Conservation (phyloP, 306 rosid genomes). For the Lathyrus tuberosus region DNA sequence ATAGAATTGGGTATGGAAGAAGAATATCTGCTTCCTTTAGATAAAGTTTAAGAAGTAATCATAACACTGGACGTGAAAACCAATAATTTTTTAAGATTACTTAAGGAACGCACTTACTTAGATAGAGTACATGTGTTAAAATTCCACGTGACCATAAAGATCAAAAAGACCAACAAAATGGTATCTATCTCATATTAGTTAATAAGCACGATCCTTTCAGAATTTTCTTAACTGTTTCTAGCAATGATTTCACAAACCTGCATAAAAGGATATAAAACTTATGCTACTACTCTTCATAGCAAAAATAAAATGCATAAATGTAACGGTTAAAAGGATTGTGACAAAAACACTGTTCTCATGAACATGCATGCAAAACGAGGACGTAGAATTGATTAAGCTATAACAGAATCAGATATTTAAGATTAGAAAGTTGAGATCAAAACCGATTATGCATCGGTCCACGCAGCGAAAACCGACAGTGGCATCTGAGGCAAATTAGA, state of each 20-base stretch:
- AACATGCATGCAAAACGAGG: conserved; percentile 38
- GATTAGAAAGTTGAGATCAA: not conserved
- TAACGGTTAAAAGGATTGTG: not conserved
- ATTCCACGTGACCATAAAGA: not conserved
- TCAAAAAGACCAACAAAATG: not conserved
- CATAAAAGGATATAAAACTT: not conserved
- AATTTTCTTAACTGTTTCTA: no score
- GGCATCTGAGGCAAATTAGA: conserved; percentile 51
- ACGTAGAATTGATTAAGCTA: not conserved
- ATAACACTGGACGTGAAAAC: conserved; percentile 46
- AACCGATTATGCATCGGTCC: conserved; percentile 54
- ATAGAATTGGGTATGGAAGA: conserved; percentile 52
- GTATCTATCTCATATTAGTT: not conserved
- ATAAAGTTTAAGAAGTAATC: conserved; percentile 53
- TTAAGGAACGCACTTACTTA: conserved; percentile 7
- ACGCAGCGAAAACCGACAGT: conserved; percentile 71
- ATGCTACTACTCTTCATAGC: not conserved
- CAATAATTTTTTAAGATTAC: conserved; percentile 15
- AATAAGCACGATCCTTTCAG: no score
- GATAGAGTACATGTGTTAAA: not conserved
- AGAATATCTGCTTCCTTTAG: conserved; percentile 56
- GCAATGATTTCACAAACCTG: no score
- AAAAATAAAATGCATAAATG: not conserved
- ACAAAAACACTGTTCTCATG: not conserved
- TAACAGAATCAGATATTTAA: not conserved